Base-by-base conservation (phyloP, 441 rosid species). In the Viola pubescens region DNA sequence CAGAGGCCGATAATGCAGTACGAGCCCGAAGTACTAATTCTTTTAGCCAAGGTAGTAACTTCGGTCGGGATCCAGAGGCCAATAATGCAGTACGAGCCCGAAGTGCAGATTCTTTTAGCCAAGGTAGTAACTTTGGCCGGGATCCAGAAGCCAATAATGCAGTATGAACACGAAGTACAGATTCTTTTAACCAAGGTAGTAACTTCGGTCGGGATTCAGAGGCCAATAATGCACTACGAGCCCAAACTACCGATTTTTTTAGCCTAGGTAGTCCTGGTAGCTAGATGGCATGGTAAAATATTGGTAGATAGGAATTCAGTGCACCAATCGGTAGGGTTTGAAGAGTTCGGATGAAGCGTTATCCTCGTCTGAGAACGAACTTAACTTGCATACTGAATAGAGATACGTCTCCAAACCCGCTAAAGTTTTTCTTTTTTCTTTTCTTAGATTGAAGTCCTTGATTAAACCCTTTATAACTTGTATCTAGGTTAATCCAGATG, bases 1-100 rank as follows among this genome's bases (percentile, higher is more conserved):
- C 26, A 19, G 26, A 19, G 26, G 26, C 26, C 26, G 3, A 26
- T 26, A 26, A 26, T 26, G 34, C 34, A 26, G 34, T 26, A 26
- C 34, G 34, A 26, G 3, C 3, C 34, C 3, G 2, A 26, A 86
- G 89, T 72, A 80, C 96, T 61, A 87, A 88, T 50, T 84, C n/a
- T 39, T 8, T 13, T 62, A 70, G 78, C 66, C 37, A 14, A 9
- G 77, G 34, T 26, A 69, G 54, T 61, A 26, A 26, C 34, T 26
- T 26, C 34, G 34, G 34, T 26, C 34, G 34, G 2, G 34, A 26
- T 26, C 3, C 34, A 26, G 34, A 26, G 34, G 34, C 34, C 34
- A 26, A 26, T 26, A 26, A 26, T 26, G 34, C 3, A 26, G 34
- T 26, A 26, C 1, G 34, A 26, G 34, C 34, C 34, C 34, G 34